These are phyloP conservation scores for Cafeteria roenbergensis DNA, from an alignment of 108 stramenopile genomes.

Conservation along the genomic window DNA sequence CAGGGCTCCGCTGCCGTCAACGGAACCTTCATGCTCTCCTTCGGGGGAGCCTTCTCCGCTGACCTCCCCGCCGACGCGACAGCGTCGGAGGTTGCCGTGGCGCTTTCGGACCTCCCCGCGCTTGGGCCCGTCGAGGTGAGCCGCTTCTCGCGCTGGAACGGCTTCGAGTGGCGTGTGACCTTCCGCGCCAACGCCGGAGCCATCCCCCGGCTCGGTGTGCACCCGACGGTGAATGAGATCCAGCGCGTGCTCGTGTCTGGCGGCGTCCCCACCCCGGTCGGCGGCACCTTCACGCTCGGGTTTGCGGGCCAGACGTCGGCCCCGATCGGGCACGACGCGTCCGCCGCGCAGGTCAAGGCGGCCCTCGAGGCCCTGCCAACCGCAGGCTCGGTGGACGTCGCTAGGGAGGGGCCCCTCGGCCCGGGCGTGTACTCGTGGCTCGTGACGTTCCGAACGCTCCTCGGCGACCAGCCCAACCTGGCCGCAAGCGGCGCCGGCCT, in stretches of 20 bases:
- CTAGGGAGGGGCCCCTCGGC: slow-evolving; percentile 3
- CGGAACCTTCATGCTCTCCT: slow-evolving; percentile 57
- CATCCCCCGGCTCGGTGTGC: slow-evolving; percentile 43
- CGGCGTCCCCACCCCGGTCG: slow-evolving; percentile 61
- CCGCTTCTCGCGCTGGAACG: slow-evolving; percentile 34
- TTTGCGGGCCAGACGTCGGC: slow-evolving; percentile 37
- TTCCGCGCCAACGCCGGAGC: slow-evolving; percentile 59
- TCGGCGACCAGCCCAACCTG: slow-evolving; percentile 39
- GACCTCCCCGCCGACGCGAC: slow-evolving; percentile 55
- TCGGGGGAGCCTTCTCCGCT: slow-evolving; percentile 43
- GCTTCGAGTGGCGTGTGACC: slow-evolving; percentile 55
- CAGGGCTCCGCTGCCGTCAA: slow-evolving; percentile 44
- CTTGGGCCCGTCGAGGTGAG: slow-evolving; percentile 42
- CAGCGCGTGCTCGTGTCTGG: slow-evolving; percentile 46
- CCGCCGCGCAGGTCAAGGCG: slow-evolving; percentile 42
- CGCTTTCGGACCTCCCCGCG: slow-evolving; percentile 41
- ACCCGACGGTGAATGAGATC: slow-evolving; percentile 36
- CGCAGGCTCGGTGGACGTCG: slow-evolving; percentile 6
- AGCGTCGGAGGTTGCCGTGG: slow-evolving; percentile 36
- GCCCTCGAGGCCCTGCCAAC: slow-evolving; percentile 49
- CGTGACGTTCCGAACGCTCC: slow-evolving; percentile 53
- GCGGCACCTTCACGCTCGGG: slow-evolving; percentile 47
- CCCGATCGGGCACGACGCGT: slow-evolving; percentile 44
- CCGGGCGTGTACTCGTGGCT: slow-evolving; percentile 38
- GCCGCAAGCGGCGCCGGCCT: slow-evolving; percentile 25